Evolutionary conservation across 2,329 filamentous ascomycete genomes (phyloP), one percentile per base, ranked within the genome.

Genomic region (Claviceps quebecensis): DNA sequence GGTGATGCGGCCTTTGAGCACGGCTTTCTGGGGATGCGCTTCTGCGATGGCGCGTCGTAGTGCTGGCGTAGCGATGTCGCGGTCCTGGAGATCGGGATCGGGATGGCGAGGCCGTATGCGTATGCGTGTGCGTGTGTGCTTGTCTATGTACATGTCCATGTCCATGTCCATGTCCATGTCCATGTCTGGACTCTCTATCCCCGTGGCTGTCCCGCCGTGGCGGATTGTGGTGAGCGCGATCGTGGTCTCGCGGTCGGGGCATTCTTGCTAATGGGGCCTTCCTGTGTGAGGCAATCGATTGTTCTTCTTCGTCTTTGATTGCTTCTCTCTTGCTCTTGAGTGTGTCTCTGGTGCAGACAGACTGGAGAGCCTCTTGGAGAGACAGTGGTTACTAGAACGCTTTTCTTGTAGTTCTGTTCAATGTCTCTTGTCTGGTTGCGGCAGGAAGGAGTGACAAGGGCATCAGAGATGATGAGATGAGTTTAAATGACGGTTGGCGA

Each of bases 1-100:
- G 59, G 19, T 53, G 56, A 29, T 60, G 61, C 37, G 56, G 57
- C 13, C 60, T 60, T 14, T 55, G 63, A 26, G 60, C 54, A 14
- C 53, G 61, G 17, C 41, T 34, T 16, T 52, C 51, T 14, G 50
- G 48, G 19, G 56, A 55, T 19, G 51, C 47, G 38, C 54, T 55
- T 8, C 48, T 34, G 13, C 40, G 43, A 6, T 40, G 19, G n/a
- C 26, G 36, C 13, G 19, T 38, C 38, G 19, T 16, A 6, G n/a
- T 29, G 29, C 22, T 13, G 16, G 5, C 45, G n/a, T 45, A 26
- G 23, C 17, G 26, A 9, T 23, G 40, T 14, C 41, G 36, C 37
- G 8, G 13, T 14, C 4, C 26, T 9, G 50, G 51, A 7, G 38
- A 49, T 5, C 22, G 36, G 2, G 43, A 26, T 34, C 34, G 36